Percentiles rank a stretch among this genome's conserved stretches.
Conservation (phyloP, 352 stramenopile genomes). For the Pythium dissotocum region DNA sequence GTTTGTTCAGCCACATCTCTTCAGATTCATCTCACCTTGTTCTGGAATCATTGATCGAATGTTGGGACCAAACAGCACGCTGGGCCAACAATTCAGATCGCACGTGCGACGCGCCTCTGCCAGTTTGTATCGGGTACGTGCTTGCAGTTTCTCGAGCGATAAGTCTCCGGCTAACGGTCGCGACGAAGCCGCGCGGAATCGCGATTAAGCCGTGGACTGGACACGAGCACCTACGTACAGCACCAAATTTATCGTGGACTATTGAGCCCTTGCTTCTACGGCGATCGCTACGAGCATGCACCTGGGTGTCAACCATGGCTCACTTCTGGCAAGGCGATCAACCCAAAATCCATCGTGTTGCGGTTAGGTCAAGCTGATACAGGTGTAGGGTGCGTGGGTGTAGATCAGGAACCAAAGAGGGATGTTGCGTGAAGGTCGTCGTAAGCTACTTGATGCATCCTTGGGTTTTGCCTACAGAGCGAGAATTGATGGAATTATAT, state of each 20-base stretch:
- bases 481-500: background rate
- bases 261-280: too few relatives aligned
- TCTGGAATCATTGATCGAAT: background rate
- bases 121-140: conserved; percentile 2
- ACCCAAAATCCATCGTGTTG: background rate
- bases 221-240: background rate
- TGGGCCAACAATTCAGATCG: background rate
- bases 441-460: too few relatives aligned
- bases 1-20: background rate
- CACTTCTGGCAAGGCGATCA: conserved; percentile 20
- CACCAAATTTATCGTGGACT: too few relatives aligned
- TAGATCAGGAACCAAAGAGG: too few relatives aligned
- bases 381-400: background rate
- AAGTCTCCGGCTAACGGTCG: background rate
- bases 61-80: background rate
- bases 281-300: background rate
- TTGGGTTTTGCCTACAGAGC: too few relatives aligned
- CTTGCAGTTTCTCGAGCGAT: background rate
- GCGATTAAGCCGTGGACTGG: background rate
- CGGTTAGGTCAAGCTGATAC: background rate
- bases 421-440: background rate
- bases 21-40: background rate
- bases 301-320: background rate
- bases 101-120: conserved; percentile 7
- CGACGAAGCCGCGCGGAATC: background rate